phyloP scores from a whole-genome alignment of 108 stramenopile genomes.

The Fragilaria crotonensis region DNA sequence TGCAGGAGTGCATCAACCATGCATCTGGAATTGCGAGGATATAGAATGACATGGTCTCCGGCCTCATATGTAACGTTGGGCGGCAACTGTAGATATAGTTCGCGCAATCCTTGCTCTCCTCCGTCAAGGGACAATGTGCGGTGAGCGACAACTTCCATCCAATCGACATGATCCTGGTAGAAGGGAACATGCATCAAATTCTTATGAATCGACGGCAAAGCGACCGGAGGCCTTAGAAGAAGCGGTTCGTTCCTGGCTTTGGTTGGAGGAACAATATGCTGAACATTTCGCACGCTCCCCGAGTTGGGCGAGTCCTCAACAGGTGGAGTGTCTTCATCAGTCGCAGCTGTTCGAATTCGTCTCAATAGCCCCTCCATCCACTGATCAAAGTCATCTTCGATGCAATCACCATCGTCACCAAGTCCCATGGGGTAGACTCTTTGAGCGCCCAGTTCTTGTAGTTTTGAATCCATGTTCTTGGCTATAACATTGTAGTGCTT shows the following conservation, averaged over 20 bases:
- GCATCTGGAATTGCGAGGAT: constrained; percentile 49
- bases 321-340: neutral
- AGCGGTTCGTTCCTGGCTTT: too few relatives aligned
- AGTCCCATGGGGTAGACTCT: constrained; percentile 60
- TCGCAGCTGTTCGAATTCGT: constrained; percentile 17
- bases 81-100: constrained; percentile 29
- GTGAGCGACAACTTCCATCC: constrained; percentile 36
- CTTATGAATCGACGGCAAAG: too few relatives aligned
- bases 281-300: too few relatives aligned
- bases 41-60: constrained; percentile 60
- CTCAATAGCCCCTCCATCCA: constrained; percentile 66
- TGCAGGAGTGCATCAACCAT: constrained; percentile 41
- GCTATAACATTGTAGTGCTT: constrained; percentile 87
- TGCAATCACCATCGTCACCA: constrained; percentile 87
- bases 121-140: constrained; percentile 22
- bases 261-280: too few relatives aligned
- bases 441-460: constrained; percentile 68
- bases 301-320: too few relatives aligned
- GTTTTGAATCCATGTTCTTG: constrained; percentile 50
- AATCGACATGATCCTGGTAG: too few relatives aligned
- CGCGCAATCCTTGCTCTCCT: constrained; percentile 44
- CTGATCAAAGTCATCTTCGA: constrained; percentile 91
- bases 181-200: too few relatives aligned
- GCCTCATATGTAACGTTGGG: constrained; percentile 25
- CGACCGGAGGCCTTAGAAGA: too few relatives aligned